These are phyloP conservation scores for Carallia brachiata DNA, from an alignment of 345 rosid species.

Conservation along the genomic window DNA sequence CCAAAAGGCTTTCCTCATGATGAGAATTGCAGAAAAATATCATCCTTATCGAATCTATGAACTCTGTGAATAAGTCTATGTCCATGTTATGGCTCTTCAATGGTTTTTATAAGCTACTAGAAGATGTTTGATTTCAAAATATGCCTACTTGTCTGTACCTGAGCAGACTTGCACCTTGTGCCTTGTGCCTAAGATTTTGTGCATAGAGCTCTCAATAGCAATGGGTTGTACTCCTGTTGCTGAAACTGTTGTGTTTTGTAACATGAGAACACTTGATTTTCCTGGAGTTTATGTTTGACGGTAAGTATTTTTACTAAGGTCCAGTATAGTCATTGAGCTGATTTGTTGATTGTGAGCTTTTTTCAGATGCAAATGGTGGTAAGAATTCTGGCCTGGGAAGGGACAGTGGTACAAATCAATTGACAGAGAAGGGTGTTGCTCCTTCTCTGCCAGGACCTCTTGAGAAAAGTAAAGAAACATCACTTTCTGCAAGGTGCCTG, in stretches of 20 bases:
- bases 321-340: slow-evolving; percentile 6
- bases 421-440: slow-evolving; percentile 47
- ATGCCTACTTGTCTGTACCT: too few relatives aligned
- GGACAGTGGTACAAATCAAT: slow-evolving; percentile 54
- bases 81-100: too few relatives aligned
- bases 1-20: too few relatives aligned
- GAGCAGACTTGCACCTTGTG: too few relatives aligned
- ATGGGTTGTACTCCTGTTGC: neutral
- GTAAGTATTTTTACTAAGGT: slow-evolving; percentile 13
- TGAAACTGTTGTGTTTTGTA: neutral
- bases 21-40: too few relatives aligned
- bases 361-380: slow-evolving; percentile 63
- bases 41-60: too few relatives aligned
- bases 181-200: too few relatives aligned
- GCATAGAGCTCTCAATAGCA: too few relatives aligned
- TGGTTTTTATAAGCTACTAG: too few relatives aligned
- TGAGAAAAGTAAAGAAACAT: slow-evolving; percentile 49
- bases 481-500: slow-evolving; percentile 47
- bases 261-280: neutral
- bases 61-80: too few relatives aligned
- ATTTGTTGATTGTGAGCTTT: slow-evolving; percentile 28
- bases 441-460: slow-evolving; percentile 41
- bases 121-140: too few relatives aligned
- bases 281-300: slow-evolving; percentile 2
- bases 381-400: slow-evolving; percentile 46